Base-by-base conservation (phyloP, 179 eudicot species). In the Vitellaria paradoxa region DNA sequence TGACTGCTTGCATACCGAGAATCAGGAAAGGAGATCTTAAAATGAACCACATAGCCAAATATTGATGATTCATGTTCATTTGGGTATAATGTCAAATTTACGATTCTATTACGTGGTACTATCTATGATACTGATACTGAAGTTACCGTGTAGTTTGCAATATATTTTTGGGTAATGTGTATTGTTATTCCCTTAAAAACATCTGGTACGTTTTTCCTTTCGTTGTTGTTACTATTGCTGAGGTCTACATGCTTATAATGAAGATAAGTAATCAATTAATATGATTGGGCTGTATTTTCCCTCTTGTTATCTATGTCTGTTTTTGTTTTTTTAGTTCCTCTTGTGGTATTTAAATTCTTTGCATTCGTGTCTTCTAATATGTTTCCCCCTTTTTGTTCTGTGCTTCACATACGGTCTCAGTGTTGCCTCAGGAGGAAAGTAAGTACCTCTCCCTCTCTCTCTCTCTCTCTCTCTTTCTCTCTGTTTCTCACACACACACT, bases 381-480 rank as follows among this genome's bases (percentile, higher is more conserved):
- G 55, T 61, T 59, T 70, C 47, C 81, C 59, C 72, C 73, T 60
- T 78, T 78, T 81, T 77, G 68, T 64, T 85, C 81, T 88, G 82
- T 81, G 83, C 74, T 72, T 68, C 72, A 60, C 65, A 7, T 62
- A 78, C 64, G 83, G 69, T 72, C 64, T 65, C 91, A 91, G 97
- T 88, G 80, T 88, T 93, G 82, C 97, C 97, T 66, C 96, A 88
- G 86, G 98, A 93, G 72, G 82, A 86, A 81, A 93, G 98, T 93
- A 88, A 88, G 98, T 89, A 60, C 61, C 47, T 75, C 14, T 65
- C 61, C 56, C 20, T n/a, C 47, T 56, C 49, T 65, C 63, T 37
- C 24, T 56, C 53, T 57, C 55, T 50, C 55, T 50, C 55, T 50
- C 37, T 30, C 37, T 30, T 42, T 57, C 55, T 50, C 55, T 50